Percentiles rank a stretch among this genome's conserved stretches.
These are phyloP conservation scores for Panaeolus papilionaceus DNA, from an alignment of 768 basidiomycete species.

Conservation along the genomic window DNA sequence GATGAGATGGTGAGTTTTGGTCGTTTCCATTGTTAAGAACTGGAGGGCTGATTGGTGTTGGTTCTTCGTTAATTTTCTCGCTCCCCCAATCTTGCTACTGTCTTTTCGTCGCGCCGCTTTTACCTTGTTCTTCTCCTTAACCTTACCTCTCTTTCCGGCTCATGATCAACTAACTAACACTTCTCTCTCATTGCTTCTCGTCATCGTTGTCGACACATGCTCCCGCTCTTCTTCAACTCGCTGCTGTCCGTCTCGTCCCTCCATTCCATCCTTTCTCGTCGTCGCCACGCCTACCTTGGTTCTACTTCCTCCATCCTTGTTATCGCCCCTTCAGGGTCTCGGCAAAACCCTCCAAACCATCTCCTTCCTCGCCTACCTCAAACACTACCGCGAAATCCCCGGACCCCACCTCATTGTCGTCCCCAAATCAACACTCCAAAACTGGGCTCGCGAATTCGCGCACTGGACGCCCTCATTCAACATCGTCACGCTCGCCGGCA, in stretches of 20 bases:
- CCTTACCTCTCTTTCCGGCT: too few relatives aligned
- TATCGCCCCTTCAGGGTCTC: slow-evolving; percentile 66
- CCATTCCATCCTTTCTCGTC: not conserved
- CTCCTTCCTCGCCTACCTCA: slow-evolving; percentile 94
- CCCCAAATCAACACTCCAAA: slow-evolving; percentile 98
- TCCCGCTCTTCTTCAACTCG: too few relatives aligned
- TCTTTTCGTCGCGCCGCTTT: too few relatives aligned
- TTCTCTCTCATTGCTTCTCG: too few relatives aligned
- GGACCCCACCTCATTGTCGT: slow-evolving; percentile 97
- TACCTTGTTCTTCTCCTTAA: too few relatives aligned
- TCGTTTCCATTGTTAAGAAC: not conserved
- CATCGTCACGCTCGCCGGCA: slow-evolving; percentile 81
- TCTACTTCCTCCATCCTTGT: not conserved
- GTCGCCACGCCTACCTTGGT: not conserved
- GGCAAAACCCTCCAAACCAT: slow-evolving; percentile 99
- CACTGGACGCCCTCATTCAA: slow-evolving; percentile 92
- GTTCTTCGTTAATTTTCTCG: too few relatives aligned
- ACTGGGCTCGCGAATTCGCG: slow-evolving; percentile 94
- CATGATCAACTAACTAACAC: too few relatives aligned
- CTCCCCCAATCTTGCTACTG: too few relatives aligned
- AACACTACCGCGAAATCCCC: slow-evolving; percentile 72
- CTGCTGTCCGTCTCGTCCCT: too few relatives aligned
- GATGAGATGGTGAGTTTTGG: slow-evolving; percentile 82
- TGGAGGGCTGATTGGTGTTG: too few relatives aligned
- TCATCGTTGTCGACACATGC: too few relatives aligned